Base-by-base conservation (phyloP, 176 grass and related monocot species). In the Aegilops speltoides region DNA sequence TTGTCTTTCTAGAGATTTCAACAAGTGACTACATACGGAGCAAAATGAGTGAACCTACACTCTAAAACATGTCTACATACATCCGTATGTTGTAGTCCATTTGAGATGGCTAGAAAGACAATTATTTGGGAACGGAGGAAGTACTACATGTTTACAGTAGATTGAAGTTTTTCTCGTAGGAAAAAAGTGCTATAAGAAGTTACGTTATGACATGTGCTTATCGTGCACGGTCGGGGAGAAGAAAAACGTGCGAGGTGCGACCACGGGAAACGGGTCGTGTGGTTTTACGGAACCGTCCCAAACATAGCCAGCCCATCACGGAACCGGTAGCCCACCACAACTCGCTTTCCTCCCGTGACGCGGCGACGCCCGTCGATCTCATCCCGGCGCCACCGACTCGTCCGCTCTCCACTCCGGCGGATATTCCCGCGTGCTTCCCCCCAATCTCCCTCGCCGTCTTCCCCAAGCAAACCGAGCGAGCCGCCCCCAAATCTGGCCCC, bases 361-460 rank as follows among this genome's bases (percentile, higher is more conserved):
- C 36, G 73, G 71, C 71, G 40, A 41, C 40, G 71, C 43, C 71
- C 23, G 71, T 48, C 70, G 65, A 32, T 78, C 19, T 40, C 56
- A 23, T 66, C 25, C 37, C 77, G 2, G 82, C 66, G 17, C 78
- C 59, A 68, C 43, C 82, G 68, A 17, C 22, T 68, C 63, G 12
- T 3, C 12, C 77, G 23, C 54, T 48, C 34, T 34, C 76, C 37
- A 76, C 81, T 61, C 89, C 85, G 85, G 89, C 77, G 89, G 76
- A 69, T 91, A 87, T 80, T 84, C 86, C 54, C 84, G 79, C 33
- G 63, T 62, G 20, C 83, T 76, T 20, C 79, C 5, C 33, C 52
- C 40, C 54, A 59, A 25, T 38, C 73, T 24, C 33, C 54, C 56
- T 81, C 85, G 41, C 15, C 93, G 87, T 85, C 90, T 87, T 81